Conservation (phyloP, 2,329 filamentous ascomycete genomes). For the Aspergillus eucalypticola region DNA sequence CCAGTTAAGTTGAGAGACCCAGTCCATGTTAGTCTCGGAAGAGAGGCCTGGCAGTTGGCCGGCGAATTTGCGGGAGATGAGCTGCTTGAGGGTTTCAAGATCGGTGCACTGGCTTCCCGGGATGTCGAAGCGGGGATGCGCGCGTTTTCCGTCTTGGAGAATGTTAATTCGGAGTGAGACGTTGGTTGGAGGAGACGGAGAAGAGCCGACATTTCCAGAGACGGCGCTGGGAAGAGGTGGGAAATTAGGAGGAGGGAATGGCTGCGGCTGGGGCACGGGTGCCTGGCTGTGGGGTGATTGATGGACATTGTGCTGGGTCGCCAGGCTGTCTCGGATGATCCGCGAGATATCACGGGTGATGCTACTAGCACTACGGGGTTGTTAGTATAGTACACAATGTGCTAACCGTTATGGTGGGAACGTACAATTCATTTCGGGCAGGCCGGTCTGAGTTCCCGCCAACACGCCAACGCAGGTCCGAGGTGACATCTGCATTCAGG, state of each 20-base stretch:
- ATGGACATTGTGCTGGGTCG: conserved; percentile 24
- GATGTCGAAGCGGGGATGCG: conserved; percentile 41
- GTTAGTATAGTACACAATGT: not conserved
- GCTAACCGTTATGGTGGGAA: conserved; percentile 2
- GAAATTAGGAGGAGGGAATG: conserved; percentile 23
- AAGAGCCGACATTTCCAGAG: conserved; percentile 7
- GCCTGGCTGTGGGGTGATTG: conserved; percentile 12
- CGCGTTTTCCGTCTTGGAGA: conserved; percentile 40
- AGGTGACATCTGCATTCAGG: conserved; percentile 34
- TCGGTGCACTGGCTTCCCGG: conserved; percentile 38
- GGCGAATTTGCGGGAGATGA: conserved; percentile 33
- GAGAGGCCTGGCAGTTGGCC: conserved; percentile 32
- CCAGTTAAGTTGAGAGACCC: conserved; percentile 27
- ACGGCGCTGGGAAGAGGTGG: conserved; percentile 15
- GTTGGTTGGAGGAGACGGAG: conserved; percentile 17
- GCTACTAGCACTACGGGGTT: conserved; percentile 37
- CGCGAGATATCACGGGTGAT: conserved; percentile 45
- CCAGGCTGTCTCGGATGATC: conserved; percentile 42
- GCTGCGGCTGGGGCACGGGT: conserved; percentile 17
- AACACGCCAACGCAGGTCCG: conserved; percentile 39
- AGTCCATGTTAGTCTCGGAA: conserved; percentile 24
- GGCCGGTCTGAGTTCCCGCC: conserved; percentile 31
- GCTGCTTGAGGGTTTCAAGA: conserved; percentile 33
- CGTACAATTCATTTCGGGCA: conserved; percentile 46
- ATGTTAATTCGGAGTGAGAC: conserved; percentile 42